These are phyloP conservation scores for Lodderomyces margitis DNA, from an alignment of 1,139 yeast genomes.

Conservation along the genomic window DNA sequence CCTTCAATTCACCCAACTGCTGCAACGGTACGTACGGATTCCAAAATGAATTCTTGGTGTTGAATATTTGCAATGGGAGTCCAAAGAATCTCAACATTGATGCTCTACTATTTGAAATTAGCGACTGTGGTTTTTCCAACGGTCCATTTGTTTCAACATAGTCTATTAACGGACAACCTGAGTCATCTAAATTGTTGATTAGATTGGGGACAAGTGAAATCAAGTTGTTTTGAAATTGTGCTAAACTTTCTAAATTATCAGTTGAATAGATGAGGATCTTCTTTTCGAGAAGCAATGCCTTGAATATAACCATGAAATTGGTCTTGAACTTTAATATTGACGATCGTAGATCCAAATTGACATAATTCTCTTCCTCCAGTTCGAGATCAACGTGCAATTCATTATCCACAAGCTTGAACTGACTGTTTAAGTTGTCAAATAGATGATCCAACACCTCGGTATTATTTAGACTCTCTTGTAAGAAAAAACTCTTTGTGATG, in stretches of 20 bases:
- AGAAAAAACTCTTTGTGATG: constrained; percentile 81
- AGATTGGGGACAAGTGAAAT: constrained; percentile 77
- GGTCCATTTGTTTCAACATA: constrained; percentile 51
- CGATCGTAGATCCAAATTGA: constrained; percentile 72
- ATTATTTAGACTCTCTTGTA: constrained; percentile 76
- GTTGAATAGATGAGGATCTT: constrained; percentile 72
- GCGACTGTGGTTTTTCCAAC: constrained; percentile 59
- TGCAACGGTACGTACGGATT: constrained; percentile 92
- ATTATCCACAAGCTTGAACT: constrained; percentile 28
- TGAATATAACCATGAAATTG: constrained; percentile 66
- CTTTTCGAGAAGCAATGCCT: constrained; percentile 74
- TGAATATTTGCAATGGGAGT: constrained; percentile 81
- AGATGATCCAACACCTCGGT: constrained; percentile 64
- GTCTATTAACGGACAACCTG: constrained; percentile 76
- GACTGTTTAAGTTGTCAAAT: constrained; percentile 64
- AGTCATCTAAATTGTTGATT: constrained; percentile 67
- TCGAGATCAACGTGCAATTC: constrained; percentile 17
- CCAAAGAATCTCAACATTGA: constrained; percentile 83
- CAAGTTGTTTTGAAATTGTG: constrained; percentile 72
- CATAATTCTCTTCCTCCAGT: constrained; percentile 51
- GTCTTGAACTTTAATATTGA: constrained; percentile 59
- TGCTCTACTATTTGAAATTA: constrained; percentile 74
- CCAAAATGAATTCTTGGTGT: constrained; percentile 79
- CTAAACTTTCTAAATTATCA: constrained; percentile 69
- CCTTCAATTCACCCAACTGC: constrained; percentile 72